Evolutionary conservation across 2,329 filamentous ascomycete genomes (phyloP), one percentile per base, ranked within the genome.

Genomic region (Atkinsonella texensis): DNA sequence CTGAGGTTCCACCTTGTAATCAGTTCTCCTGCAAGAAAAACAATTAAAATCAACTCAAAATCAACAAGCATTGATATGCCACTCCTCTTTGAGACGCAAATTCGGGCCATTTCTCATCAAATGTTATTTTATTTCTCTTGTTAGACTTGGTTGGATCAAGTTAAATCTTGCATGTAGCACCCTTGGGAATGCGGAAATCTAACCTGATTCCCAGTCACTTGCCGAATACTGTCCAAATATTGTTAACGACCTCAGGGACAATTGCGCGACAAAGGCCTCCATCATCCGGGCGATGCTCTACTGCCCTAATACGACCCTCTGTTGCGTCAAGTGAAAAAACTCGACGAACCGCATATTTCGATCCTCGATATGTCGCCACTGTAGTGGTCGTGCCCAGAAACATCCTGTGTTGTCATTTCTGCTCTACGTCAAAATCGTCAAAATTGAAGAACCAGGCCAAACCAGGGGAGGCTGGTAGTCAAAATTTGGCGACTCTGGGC

Each of bases 171-270:
- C 53, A 48, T 57, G 51, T 57, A 50, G 46, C 51, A 55, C 44
- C 32, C 51, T 57, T 52, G 58, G 63, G 59, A 52, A 67, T 67
- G 65, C 61, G 59, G 62, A 59, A 55, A 59, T 55, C 56, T 43
- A 51, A 59, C 51, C 52, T 55, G 52, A 55, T 54, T 31, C 51
- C 55, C 47, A 51, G 53, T 54, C 52, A 54, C 55, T 50, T 52
- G 49, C 45, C 54, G n/a, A 35, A 8, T 33, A 43, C 10, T n/a
- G 20, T 28, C 28, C 44, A 32, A 13, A 51, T 17, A 41, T 20
- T 13, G 39, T 39, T 18, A 15, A 23, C 20, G 31, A 33, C 44
- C 13, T 31, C 48, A 13, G 44, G 6, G 7, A 17, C 32, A 7
- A 6, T 13, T 44, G 35, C n/a, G n/a, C 45, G 52, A 20, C 28